These are phyloP conservation scores for Thelephora terrestris DNA, from an alignment of 1,284 basidiomycete species.

Conservation along the genomic window DNA sequence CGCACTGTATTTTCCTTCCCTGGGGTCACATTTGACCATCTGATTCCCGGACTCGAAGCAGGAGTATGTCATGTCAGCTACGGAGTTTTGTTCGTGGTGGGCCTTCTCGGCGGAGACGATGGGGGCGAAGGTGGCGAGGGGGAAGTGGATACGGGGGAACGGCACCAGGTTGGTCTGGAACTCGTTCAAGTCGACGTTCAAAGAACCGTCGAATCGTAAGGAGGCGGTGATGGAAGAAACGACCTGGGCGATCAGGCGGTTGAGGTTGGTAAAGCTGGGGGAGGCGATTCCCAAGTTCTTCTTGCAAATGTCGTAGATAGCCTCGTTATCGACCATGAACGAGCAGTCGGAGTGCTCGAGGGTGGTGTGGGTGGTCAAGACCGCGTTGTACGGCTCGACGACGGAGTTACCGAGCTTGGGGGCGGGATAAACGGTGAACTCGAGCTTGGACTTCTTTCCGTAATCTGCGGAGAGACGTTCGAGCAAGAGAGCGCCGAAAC, in stretches of 20 bases:
- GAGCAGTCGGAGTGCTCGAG: constrained; percentile 99
- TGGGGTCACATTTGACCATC: constrained; percentile 93
- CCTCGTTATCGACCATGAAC: constrained; percentile 96
- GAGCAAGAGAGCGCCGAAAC: constrained; percentile 95
- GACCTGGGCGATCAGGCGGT: constrained; percentile 95
- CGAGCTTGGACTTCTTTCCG: constrained; percentile 99
- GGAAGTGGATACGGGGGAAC: constrained; percentile 99
- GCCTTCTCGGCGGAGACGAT: constrained; percentile 84
- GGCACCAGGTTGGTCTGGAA: constrained; percentile 99
- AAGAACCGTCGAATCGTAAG: constrained; percentile 72
- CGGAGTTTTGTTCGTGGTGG: constrained; percentile 88
- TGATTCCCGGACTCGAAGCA: constrained; percentile 92
- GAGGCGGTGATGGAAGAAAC: constrained; percentile 89
- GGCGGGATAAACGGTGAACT: constrained; percentile 97
- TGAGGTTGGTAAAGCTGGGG: constrained; percentile 89
- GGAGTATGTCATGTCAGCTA: constrained; percentile 89
- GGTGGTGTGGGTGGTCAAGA: constrained; percentile 97
- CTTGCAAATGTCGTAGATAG: constrained; percentile 99
- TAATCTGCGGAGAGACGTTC: constrained; percentile 98
- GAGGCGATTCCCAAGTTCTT: constrained; percentile 81
- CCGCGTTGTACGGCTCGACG: constrained; percentile 99
- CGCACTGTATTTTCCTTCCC: constrained; percentile 80
- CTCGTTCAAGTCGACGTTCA: constrained; percentile 94
- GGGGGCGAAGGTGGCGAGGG: constrained; percentile 92
- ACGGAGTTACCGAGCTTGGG: constrained; percentile 94